Percentiles rank a stretch among this genome's conserved stretches.
Conservation (phyloP, 2,329 filamentous ascomycete genomes). For the Gyromitra esculenta region DNA sequence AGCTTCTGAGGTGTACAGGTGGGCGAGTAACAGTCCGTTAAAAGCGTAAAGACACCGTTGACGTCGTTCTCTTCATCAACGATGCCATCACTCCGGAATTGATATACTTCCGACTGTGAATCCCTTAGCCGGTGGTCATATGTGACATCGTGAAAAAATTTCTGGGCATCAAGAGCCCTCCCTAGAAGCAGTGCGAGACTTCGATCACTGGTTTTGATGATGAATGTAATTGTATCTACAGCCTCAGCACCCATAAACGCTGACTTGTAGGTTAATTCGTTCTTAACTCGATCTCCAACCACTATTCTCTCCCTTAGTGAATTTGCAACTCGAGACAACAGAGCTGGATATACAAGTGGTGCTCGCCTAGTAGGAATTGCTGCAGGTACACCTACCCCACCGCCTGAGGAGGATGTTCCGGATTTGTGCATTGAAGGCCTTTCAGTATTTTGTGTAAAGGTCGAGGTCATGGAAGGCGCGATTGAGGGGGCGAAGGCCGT, state of each 20-base stretch:
- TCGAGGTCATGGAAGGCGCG: slow-evolving; percentile 47
- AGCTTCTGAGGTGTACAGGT: slow-evolving; percentile 95
- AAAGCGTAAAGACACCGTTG: slow-evolving; percentile 93
- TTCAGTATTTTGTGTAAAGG: slow-evolving; percentile 62
- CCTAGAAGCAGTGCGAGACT: slow-evolving; percentile 92
- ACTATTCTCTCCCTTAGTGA: slow-evolving; percentile 90
- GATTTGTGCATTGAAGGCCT: slow-evolving; percentile 67
- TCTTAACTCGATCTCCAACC: slow-evolving; percentile 89
- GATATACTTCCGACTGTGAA: slow-evolving; percentile 93
- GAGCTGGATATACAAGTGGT: slow-evolving; percentile 90
- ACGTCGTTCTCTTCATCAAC: slow-evolving; percentile 86
- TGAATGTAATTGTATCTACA: slow-evolving; percentile 93
- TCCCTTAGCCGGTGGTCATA: slow-evolving; percentile 96
- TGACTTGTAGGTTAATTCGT: slow-evolving; percentile 96
- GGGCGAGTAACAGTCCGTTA: slow-evolving; percentile 97
- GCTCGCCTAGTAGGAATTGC: slow-evolving; percentile 65
- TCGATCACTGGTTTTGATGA: slow-evolving; percentile 95
- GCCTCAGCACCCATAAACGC: slow-evolving; percentile 95
- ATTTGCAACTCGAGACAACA: slow-evolving; percentile 91
- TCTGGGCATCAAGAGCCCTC: slow-evolving; percentile 92
- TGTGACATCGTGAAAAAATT: slow-evolving; percentile 99
- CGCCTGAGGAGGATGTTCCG: slow-evolving; percentile 47
- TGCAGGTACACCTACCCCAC: slow-evolving; percentile 54
- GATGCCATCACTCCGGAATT: slow-evolving; percentile 90
- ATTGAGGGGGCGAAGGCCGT: slow-evolving; percentile 55